A percentile compares a stretch with the other conserved stretches of the same genome.
Conservation (phyloP, 768 basidiomycete genomes). For the Panellus pusillus region DNA sequence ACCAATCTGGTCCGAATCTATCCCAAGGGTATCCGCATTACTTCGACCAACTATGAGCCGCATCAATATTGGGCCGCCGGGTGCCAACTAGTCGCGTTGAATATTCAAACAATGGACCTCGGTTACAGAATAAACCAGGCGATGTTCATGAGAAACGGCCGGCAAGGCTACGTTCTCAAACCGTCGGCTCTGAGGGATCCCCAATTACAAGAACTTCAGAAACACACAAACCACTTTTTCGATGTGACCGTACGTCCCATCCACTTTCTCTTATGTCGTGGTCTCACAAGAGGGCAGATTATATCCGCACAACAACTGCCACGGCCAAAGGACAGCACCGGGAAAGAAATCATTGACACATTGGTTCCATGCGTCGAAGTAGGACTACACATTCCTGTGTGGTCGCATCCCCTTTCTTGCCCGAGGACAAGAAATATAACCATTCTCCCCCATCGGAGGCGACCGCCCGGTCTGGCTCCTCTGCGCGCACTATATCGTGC, state of each 20-base stretch:
- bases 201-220: constrained; percentile 60
- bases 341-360: constrained; percentile 63
- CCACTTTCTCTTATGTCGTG: neutral
- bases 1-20: constrained; percentile 87
- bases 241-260: constrained; percentile 51
- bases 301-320: constrained; percentile 94
- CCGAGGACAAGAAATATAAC: constrained; percentile 8
- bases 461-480: constrained; percentile 25
- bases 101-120: constrained; percentile 94
- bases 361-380: constrained; percentile 68
- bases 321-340: constrained; percentile 65
- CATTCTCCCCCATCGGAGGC: constrained; percentile 12
- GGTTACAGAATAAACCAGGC: constrained; percentile 94
- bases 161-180: constrained; percentile 91
- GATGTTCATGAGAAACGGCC: constrained; percentile 91
- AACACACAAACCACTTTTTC: constrained; percentile 60
- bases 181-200: constrained; percentile 69
- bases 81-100: constrained; percentile 88
- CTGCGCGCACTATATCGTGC: constrained; percentile 48
- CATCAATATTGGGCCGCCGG: constrained; percentile 91
- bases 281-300: constrained; percentile 21
- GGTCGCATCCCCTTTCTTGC: constrained; percentile 32
- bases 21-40: constrained; percentile 81
- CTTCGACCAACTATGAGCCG: constrained; percentile 88
- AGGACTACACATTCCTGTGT: constrained; percentile 26